A percentile compares a stretch with the other conserved stretches of the same genome.
These are phyloP conservation scores for Recurvomyces mirabilis DNA, from an alignment of 495 filamentous ascomycete genomes.

Conservation along the genomic window DNA sequence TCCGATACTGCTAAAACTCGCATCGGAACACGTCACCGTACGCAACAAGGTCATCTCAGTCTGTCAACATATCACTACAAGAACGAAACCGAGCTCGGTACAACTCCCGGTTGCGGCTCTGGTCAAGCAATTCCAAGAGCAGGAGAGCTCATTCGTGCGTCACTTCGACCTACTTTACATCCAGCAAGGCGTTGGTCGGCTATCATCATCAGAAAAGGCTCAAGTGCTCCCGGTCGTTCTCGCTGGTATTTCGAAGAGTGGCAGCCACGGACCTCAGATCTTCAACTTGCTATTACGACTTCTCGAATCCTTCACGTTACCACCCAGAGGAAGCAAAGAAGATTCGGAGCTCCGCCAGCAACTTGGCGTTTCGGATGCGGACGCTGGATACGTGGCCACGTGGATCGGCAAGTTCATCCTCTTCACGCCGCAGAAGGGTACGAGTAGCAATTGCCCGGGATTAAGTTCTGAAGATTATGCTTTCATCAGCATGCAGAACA, in stretches of 20 bases:
- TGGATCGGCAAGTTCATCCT: slow-evolving; percentile 77
- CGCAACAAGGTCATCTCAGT: slow-evolving; percentile 69
- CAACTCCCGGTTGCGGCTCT: slow-evolving; percentile 73
- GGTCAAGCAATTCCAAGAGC: slow-evolving; percentile 81
- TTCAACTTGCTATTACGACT: slow-evolving; percentile 78
- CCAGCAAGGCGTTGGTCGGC: slow-evolving; percentile 69
- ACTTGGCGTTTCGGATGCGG: slow-evolving; percentile 55
- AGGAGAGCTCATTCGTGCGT: slow-evolving; percentile 55
- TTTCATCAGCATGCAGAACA: slow-evolving; percentile 58
- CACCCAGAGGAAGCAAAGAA: slow-evolving; percentile 63
- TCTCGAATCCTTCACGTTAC: slow-evolving; percentile 58
- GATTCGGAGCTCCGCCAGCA: slow-evolving; percentile 55
- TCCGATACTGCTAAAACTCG: slow-evolving; percentile 72
- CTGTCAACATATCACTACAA: slow-evolving; percentile 71
- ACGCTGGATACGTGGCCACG: slow-evolving; percentile 60
- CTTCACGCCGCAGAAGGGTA: slow-evolving; percentile 29
- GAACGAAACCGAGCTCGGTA: slow-evolving; percentile 57
- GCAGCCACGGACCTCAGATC: slow-evolving; percentile 54
- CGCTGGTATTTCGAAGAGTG: slow-evolving; percentile 51
- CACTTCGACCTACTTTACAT: slow-evolving; percentile 86
- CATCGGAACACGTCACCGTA: slow-evolving; percentile 66
- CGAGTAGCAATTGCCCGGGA: slow-evolving; percentile 48
- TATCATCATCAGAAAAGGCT: slow-evolving; percentile 48
- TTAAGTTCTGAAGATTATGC: slow-evolving; percentile 57
- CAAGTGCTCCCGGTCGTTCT: slow-evolving; percentile 62